Percentiles rank a stretch among this genome's conserved stretches.
phyloP scores from a whole-genome alignment of 148 eudicot species.

The Rhododendron henanense region DNA sequence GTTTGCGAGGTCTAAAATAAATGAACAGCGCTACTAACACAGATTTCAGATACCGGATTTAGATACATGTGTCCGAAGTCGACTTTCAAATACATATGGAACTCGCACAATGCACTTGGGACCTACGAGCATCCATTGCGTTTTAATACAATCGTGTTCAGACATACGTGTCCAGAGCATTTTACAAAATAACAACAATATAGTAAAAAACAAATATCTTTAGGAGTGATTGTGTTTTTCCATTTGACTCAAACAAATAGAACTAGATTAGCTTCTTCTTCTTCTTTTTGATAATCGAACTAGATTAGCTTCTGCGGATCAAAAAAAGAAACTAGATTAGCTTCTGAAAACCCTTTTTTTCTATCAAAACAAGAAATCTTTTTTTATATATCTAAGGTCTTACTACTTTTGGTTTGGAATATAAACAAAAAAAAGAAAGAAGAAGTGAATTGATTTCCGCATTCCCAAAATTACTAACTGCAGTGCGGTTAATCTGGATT shows the following conservation, averaged over 20 bases:
- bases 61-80: not conserved
- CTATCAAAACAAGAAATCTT: not conserved
- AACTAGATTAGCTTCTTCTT: too few relatives aligned
- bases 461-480: too few relatives aligned
- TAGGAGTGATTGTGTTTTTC: too few relatives aligned
- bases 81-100: too few relatives aligned
- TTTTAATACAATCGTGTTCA: not conserved
- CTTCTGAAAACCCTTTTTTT: not conserved
- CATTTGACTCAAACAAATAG: not conserved
- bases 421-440: too few relatives aligned
- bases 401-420: not conserved
- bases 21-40: not conserved
- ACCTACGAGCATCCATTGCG: not conserved
- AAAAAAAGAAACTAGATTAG: too few relatives aligned
- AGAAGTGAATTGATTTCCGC: too few relatives aligned
- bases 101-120: not conserved
- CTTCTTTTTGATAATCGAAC: too few relatives aligned
- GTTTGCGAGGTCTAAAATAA: not conserved
- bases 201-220: not conserved
- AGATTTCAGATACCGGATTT: not conserved
- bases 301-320: too few relatives aligned
- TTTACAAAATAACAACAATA: too few relatives aligned
- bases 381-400: too few relatives aligned
- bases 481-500: too few relatives aligned
- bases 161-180: not conserved